These are phyloP conservation scores for Boletellus dicymbophilus DNA, from an alignment of 1,284 basidiomycete genomes.

Conservation along the genomic window DNA sequence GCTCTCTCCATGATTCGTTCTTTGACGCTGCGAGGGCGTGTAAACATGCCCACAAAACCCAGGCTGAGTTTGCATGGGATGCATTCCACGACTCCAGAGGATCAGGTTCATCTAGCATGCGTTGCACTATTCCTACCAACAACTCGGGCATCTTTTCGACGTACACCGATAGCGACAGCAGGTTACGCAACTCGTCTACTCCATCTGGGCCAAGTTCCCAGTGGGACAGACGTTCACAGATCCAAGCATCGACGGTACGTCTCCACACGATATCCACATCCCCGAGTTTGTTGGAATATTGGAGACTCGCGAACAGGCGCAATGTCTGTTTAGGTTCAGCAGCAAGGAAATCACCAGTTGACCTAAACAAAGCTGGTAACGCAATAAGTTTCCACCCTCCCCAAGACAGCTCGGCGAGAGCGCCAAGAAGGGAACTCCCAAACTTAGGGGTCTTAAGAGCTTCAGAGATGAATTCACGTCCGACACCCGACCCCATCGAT, in stretches of 20 bases:
- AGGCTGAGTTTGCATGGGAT: conserved; percentile 46
- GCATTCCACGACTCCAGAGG: conserved; percentile 35
- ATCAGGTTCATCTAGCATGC: conserved; percentile 39
- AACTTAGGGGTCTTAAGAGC: conserved; percentile 43
- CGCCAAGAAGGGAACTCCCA: conserved; percentile 54
- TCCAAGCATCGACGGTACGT: conserved; percentile 49
- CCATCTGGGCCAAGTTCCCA: conserved; percentile 34
- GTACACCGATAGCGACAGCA: conserved; percentile 53
- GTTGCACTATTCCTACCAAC: conserved; percentile 52
- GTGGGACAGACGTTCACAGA: conserved; percentile 30
- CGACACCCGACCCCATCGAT: conserved; percentile 61
- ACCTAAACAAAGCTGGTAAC: conserved; percentile 55
- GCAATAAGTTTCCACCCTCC: conserved; percentile 73
- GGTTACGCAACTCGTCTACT: conserved; percentile 45
- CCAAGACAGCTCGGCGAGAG: conserved; percentile 66
- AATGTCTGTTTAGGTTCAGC: conserved; percentile 42
- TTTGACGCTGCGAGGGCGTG: conserved; percentile 41
- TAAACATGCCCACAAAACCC: conserved; percentile 53
- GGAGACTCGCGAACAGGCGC: conserved; percentile 52
- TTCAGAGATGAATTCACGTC: conserved; percentile 58
- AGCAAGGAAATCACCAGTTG: conserved; percentile 47
- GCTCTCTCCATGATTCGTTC: conserved; percentile 42
- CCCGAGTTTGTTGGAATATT: conserved; percentile 45
- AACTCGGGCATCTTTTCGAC: conserved; percentile 45
- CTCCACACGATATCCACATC: conserved; percentile 62